Evolutionary conservation across 768 basidiomycete genomes (phyloP).

Genomic region (Jaapia argillacea): DNA sequence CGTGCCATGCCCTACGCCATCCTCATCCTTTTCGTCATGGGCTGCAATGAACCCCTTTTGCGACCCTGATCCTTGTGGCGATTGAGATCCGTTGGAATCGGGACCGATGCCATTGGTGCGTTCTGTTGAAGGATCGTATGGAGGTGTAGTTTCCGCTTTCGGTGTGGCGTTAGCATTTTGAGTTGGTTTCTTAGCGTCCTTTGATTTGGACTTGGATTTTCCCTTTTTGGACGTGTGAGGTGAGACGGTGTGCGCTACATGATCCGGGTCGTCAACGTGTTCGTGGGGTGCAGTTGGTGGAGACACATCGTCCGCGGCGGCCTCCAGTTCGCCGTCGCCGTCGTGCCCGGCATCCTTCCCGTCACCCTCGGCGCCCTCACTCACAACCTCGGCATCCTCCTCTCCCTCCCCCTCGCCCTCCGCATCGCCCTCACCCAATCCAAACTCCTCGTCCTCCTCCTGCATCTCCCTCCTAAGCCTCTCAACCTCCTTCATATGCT

Average conservation of each 20-base stretch:
- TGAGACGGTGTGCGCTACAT: too few species aligned
- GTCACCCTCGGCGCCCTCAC: slow-evolving; percentile 5
- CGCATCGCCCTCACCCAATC: slow-evolving; percentile 25
- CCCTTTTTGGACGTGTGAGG: too few species aligned
- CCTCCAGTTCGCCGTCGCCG: slow-evolving; percentile 2
- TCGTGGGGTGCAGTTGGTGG: too few species aligned
- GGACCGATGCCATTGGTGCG: too few species aligned
- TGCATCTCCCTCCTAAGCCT: slow-evolving; percentile 68
- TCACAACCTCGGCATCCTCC: slow-evolving; percentile 9
- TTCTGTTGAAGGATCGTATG: too few species aligned
- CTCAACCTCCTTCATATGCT: slow-evolving; percentile 85
- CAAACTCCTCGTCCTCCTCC: slow-evolving; percentile 60
- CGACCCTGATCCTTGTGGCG: too few species aligned
- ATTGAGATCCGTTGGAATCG: too few species aligned
- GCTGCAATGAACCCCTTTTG: too few species aligned
- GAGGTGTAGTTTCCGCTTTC: too few species aligned
- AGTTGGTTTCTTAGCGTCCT: slow-evolving; percentile 7
- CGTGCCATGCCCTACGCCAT: background rate
- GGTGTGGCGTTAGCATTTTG: slow-evolving; percentile 7
- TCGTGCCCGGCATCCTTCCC: background rate
- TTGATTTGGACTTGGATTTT: too few species aligned
- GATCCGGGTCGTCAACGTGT: too few species aligned
- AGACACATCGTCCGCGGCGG: slow-evolving; percentile 1
- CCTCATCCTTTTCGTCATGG: background rate
- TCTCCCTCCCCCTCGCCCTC: too few species aligned